phyloP scores from a whole-genome alignment of 805 yeast genomes.

The Alloascoidea africana region DNA sequence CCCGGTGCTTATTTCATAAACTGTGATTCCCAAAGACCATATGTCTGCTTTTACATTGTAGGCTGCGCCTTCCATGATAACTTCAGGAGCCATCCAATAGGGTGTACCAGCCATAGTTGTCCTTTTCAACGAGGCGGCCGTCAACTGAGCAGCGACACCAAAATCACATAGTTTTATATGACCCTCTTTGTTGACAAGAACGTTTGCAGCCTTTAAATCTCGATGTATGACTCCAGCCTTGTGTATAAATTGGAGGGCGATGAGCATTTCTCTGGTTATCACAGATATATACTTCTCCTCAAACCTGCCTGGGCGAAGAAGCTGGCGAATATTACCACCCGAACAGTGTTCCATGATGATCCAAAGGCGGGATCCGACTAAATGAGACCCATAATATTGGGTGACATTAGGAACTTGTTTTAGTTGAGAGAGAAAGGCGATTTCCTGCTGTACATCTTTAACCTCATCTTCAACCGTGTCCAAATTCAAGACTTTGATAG shows the following conservation, averaged over 20 bases:
- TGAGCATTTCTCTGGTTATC: conserved; percentile 66
- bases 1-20: conserved; percentile 91
- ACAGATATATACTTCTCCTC: conserved; percentile 78
- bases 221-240: conserved; percentile 86
- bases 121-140: conserved; percentile 60
- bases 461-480: conserved; percentile 94
- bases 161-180: conserved; percentile 87
- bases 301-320: conserved; percentile 55
- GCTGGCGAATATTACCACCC: conserved; percentile 85
- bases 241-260: conserved; percentile 74
- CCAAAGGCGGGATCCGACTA: conserved; percentile 89
- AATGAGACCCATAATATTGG: conserved; percentile 77
- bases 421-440: conserved; percentile 70
- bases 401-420: conserved; percentile 85
- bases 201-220: conserved; percentile 94
- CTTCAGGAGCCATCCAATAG: conserved; percentile 44
- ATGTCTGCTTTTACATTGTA: conserved; percentile 75
- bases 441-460: conserved; percentile 85
- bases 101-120: conserved; percentile 75
- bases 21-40: conserved; percentile 93
- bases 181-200: conserved; percentile 79
- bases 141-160: conserved; percentile 93
- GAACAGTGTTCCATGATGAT: conserved; percentile 96
- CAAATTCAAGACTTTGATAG: conserved; percentile 82
- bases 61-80: conserved; percentile 25